These are phyloP conservation scores for Symbiodinium pilosum DNA, from an alignment of 73 alveolate genomes.

Conservation along the genomic window DNA sequence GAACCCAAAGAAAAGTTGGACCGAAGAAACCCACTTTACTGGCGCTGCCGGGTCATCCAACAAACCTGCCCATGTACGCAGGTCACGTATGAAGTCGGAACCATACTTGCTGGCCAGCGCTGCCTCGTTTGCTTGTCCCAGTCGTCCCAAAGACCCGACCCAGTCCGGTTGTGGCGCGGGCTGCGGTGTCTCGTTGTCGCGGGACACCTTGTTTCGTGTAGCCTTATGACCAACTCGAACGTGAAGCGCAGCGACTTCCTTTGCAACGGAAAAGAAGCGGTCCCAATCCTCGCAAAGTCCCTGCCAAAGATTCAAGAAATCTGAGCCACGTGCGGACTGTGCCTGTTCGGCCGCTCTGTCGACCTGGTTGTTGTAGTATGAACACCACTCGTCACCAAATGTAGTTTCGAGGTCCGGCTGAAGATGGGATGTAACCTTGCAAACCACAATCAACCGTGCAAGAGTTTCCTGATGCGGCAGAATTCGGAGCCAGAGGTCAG, in stretches of 20 bases:
- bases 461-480: background rate
- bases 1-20: too few species aligned
- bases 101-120: too few species aligned
- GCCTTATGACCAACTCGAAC: background rate
- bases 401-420: background rate
- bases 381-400: background rate
- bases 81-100: too few species aligned
- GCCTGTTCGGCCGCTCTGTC: background rate
- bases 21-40: too few species aligned
- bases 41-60: too few species aligned
- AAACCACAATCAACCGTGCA: background rate
- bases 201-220: too few species aligned
- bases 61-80: too few species aligned
- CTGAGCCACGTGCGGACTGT: background rate
- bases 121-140: too few species aligned
- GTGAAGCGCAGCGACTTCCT: background rate
- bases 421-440: background rate
- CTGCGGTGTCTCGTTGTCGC: too few species aligned
- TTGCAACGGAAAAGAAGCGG: background rate
- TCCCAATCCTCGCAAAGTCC: background rate
- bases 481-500: background rate
- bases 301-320: background rate
- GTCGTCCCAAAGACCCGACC: too few species aligned
- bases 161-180: too few species aligned
- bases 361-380: background rate